Evolutionary conservation across 257 asterid genomes (phyloP).

Genomic region (Nicotiana attenuata): DNA sequence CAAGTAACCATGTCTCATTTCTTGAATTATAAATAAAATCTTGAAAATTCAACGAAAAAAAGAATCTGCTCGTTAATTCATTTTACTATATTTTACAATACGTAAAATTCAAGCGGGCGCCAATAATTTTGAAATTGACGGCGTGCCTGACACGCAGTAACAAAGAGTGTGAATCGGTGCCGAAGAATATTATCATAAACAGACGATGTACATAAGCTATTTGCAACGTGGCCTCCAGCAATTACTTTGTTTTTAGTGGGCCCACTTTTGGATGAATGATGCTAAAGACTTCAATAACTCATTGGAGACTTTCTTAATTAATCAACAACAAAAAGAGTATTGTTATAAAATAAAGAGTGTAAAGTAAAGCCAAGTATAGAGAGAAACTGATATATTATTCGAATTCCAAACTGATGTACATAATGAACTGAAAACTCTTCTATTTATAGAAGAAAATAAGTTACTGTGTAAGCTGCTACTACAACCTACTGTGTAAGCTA

Average conservation of each 20-base stretch:
- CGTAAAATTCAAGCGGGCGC: background rate
- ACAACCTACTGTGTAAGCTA: no score
- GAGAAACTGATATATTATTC: no score
- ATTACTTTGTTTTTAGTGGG: background rate
- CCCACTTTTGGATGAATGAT: background rate
- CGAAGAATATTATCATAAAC: background rate
- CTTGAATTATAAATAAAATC: no score
- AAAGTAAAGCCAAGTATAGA: no score
- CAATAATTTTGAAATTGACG: background rate
- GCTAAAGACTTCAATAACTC: background rate
- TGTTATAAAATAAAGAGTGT: no score
- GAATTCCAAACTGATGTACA: no score
- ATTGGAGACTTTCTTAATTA: background rate
- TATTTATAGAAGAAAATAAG: no score
- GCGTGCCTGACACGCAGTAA: background rate
- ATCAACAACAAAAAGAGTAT: conserved; percentile 3
- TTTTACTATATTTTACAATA: background rate
- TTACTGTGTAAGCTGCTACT: no score
- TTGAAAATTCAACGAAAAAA: background rate
- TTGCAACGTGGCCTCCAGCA: background rate
- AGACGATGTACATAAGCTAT: background rate
- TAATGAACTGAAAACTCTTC: no score
- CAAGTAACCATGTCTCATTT: background rate
- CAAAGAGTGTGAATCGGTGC: background rate
- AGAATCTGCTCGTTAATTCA: background rate